phyloP scores from a whole-genome alignment of 2,329 filamentous ascomycete genomes.

The Fusarium pseudonygamai region DNA sequence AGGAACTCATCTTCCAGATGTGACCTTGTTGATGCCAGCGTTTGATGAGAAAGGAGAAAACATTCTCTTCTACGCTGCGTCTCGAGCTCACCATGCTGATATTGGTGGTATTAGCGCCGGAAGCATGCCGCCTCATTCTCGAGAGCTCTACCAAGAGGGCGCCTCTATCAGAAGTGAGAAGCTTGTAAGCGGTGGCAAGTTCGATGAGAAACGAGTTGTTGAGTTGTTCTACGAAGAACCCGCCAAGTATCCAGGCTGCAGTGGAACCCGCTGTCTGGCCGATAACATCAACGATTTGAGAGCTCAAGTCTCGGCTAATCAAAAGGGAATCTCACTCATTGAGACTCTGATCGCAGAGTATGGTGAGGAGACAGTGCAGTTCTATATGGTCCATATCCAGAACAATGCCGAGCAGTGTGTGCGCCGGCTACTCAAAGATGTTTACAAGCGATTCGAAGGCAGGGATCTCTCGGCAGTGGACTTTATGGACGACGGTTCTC shows the following conservation, averaged over 20 bases:
- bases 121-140: constrained; percentile 80
- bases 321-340: constrained; percentile 86
- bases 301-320: constrained; percentile 84
- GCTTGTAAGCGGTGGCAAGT: constrained; percentile 78
- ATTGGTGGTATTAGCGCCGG: constrained; percentile 84
- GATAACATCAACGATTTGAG: constrained; percentile 88
- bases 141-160: constrained; percentile 70
- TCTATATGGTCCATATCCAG: constrained; percentile 86
- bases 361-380: constrained; percentile 79
- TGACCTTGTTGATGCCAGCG: constrained; percentile 82
- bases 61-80: constrained; percentile 85
- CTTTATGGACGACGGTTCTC: constrained; percentile 86
- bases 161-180: constrained; percentile 72
- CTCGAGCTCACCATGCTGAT: constrained; percentile 84
- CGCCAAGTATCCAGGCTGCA: constrained; percentile 77
- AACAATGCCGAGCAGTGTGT: constrained; percentile 81
- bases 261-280: constrained; percentile 78
- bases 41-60: constrained; percentile 72
- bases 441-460: constrained; percentile 75
- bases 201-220: constrained; percentile 80
- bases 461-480: constrained; percentile 76
- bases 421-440: constrained; percentile 74
- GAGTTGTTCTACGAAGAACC: constrained; percentile 79
- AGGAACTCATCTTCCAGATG: constrained; percentile 84
- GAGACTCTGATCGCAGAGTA: constrained; percentile 80